These are phyloP conservation scores for Pulveroboletus ravenelii DNA, from an alignment of 768 basidiomycete genomes.

Conservation along the genomic window DNA sequence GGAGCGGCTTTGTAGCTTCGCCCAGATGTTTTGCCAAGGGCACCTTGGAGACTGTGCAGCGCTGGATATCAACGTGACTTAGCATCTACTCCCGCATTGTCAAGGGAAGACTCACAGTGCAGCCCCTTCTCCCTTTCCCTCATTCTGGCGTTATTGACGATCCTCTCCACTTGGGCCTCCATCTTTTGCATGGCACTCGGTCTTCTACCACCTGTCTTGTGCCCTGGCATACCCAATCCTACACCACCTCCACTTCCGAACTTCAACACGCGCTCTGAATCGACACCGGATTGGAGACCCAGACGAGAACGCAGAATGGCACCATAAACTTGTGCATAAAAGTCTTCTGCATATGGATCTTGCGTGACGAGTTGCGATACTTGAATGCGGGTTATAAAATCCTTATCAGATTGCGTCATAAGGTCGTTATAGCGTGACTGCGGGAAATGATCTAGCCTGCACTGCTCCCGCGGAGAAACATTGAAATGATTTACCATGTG, in stretches of 20 bases:
- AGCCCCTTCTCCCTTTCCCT: conserved; percentile 81
- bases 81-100: not conserved
- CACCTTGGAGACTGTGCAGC: conserved; percentile 80
- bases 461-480: not conserved
- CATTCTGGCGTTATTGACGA: conserved; percentile 86
- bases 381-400: conserved; percentile 98
- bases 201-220: conserved; percentile 59
- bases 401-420: conserved; percentile 98
- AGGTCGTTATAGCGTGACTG: conserved; percentile 91
- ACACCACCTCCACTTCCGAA: conserved; percentile 87
- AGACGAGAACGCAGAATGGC: conserved; percentile 76
- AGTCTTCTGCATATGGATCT: conserved; percentile 97
- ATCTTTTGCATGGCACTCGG: conserved; percentile 88
- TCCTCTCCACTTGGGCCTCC: conserved; percentile 93
- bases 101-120: conserved; percentile 38
- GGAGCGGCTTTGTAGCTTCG: conserved; percentile 96
- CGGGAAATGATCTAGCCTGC: not conserved
- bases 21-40: conserved; percentile 90
- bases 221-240: conserved; percentile 48
- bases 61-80: conserved; percentile 36
- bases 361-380: conserved; percentile 96
- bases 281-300: conserved; percentile 58
- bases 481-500: conserved; percentile 59
- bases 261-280: conserved; percentile 73
- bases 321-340: conserved; percentile 95